A percentile compares a stretch with the other conserved stretches of the same genome.
Conservation (phyloP, 2,329 filamentous ascomycete genomes). For the Zarea fungicola region DNA sequence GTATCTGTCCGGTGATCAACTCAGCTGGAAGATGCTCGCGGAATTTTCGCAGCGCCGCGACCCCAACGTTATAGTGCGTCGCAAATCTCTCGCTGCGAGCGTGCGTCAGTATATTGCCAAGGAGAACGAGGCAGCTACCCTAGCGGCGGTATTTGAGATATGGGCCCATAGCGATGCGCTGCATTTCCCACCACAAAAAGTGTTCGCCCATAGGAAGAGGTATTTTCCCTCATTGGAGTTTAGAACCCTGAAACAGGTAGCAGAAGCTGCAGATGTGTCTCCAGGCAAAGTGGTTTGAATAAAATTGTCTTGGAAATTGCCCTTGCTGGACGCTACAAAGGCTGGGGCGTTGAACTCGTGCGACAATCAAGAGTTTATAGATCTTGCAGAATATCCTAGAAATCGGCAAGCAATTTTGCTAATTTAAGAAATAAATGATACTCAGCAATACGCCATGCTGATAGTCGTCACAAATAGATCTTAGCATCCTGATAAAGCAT, state of each 20-base stretch:
- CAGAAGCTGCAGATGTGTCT: neutral
- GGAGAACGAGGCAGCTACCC: neutral
- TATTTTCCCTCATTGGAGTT: neutral
- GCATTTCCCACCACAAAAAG: slow-evolving; percentile 4
- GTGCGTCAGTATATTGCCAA: slow-evolving; percentile 6
- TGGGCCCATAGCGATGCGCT: slow-evolving; percentile 7
- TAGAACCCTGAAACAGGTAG: neutral
- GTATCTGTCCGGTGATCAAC: slow-evolving; percentile 8
- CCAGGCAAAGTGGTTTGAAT: neutral
- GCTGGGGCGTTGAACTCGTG: too few species aligned
- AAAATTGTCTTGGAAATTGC: too few species aligned
- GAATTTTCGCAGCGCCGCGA: slow-evolving; percentile 1
- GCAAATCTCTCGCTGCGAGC: slow-evolving; percentile 10
- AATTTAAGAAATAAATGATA: too few species aligned
- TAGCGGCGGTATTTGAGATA: slow-evolving; percentile 8
- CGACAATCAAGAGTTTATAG: too few species aligned
- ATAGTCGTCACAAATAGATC: too few species aligned
- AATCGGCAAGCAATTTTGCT: too few species aligned
- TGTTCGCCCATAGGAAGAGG: neutral
- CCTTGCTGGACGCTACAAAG: too few species aligned
- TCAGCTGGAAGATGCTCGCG: slow-evolving; percentile 4
- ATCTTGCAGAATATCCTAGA: too few species aligned
- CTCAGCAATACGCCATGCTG: too few species aligned
- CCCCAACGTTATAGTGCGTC: neutral
- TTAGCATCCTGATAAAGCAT: too few species aligned